A percentile compares a stretch with the other conserved stretches of the same genome.
phyloP scores from a whole-genome alignment of 164 flowering plant genomes.

The Liquidambar formosana region DNA sequence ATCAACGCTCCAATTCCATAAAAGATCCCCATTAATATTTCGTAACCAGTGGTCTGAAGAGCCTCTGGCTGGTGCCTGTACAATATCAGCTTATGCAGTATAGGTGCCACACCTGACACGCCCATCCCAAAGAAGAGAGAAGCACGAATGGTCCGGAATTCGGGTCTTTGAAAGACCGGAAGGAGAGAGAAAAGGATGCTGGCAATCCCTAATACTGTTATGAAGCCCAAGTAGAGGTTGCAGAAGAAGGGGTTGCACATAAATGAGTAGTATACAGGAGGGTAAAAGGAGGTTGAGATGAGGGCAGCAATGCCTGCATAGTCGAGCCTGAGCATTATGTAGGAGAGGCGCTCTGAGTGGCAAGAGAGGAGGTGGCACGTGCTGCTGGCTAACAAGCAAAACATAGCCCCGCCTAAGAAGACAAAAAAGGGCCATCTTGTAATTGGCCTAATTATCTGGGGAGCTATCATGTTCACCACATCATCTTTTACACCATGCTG shows the following conservation, averaged over 20 bases:
- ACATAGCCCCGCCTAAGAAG: conserved; percentile 39
- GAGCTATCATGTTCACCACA: conserved; percentile 51
- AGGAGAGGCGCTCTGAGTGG: conserved; percentile 33
- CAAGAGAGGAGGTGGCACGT: conserved; percentile 36
- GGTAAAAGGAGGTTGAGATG: conserved; percentile 35
- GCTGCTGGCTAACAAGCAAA: conserved; percentile 40
- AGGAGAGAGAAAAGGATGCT: conserved; percentile 21
- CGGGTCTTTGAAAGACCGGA: conserved; percentile 23
- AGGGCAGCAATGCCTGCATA: conserved; percentile 36
- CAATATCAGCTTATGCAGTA: conserved; percentile 26
- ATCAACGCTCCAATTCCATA: conserved; percentile 33
- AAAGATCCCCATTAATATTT: conserved; percentile 25
- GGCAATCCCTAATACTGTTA: conserved; percentile 27
- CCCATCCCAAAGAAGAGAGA: conserved; percentile 35
- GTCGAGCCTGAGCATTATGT: conserved; percentile 32
- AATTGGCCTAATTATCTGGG: conserved; percentile 50
- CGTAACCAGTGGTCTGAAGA: conserved; percentile 26
- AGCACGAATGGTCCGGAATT: conserved; percentile 26
- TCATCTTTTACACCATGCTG: conserved; percentile 59
- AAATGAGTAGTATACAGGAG: conserved; percentile 39
- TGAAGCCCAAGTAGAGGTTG: conserved; percentile 26
- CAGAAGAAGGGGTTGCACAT: conserved; percentile 32
- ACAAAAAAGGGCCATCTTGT: conserved; percentile 36
- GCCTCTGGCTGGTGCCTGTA: conserved; percentile 24
- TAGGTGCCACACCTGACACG: conserved; percentile 26